Conservation (phyloP, 2,329 filamentous ascomycete species). For the Ceratocystis destructans region DNA sequence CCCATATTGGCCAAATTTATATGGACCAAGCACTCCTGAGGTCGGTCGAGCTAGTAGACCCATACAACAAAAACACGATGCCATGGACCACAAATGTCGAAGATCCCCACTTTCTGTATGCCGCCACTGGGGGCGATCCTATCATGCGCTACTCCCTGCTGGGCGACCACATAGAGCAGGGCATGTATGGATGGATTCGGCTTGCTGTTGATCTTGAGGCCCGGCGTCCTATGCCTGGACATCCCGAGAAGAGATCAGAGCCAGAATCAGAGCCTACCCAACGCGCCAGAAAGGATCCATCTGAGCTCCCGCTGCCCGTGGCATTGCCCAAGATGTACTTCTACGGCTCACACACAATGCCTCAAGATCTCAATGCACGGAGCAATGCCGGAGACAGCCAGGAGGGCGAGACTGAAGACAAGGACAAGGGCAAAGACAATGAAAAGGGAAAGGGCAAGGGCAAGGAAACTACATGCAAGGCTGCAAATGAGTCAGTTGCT, state of each 20-base stretch:
- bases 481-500: too few relatives aligned
- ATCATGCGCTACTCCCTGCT: conserved; percentile 45
- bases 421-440: too few relatives aligned
- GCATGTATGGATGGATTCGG: conserved; percentile 42
- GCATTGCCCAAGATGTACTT: conserved; percentile 19
- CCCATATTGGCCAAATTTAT: conserved; percentile 52
- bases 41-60: conserved; percentile 35
- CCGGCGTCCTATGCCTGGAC: conserved; percentile 20
- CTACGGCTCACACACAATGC: conserved; percentile 17
- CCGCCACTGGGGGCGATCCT: conserved; percentile 39
- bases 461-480: too few relatives aligned
- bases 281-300: conserved; percentile 7
- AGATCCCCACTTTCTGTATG: conserved; percentile 38
- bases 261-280: background rate
- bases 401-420: background rate
- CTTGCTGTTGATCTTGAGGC: conserved; percentile 34
- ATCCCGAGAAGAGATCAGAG: background rate
- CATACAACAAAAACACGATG: conserved; percentile 36
- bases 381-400: background rate
- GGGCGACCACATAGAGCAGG: conserved; percentile 38
- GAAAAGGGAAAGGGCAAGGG: too few relatives aligned
- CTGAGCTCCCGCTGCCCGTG: conserved; percentile 14
- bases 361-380: conserved; percentile 14
- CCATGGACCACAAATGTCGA: conserved; percentile 37
- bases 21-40: conserved; percentile 45